Conservation (phyloP, 305 asterid genomes). For the Solanum hybrid region DNA sequence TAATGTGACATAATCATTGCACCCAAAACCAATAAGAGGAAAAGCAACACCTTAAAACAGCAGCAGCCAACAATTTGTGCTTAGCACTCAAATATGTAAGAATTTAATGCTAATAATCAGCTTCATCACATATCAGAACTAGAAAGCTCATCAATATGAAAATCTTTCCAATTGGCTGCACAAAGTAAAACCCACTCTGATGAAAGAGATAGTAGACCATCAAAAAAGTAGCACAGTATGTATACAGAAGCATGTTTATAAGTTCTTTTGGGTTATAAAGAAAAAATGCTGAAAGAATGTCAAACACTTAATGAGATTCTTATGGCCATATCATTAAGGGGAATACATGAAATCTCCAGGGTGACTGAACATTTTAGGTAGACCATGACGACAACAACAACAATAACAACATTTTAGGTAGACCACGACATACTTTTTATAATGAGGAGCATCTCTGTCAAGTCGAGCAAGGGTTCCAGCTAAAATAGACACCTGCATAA, state of each 20-base stretch:
- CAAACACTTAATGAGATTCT: not conserved
- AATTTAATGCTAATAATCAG: not conserved
- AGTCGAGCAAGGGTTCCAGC: constrained; percentile 98
- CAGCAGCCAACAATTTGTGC: not conserved
- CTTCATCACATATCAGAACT: not conserved
- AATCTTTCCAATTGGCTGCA: not conserved
- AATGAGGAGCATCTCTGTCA: constrained; percentile 97
- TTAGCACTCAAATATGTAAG: not conserved
- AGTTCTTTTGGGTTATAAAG: not conserved
- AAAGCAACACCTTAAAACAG: not conserved
- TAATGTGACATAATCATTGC: not conserved
- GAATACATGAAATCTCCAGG: not conserved
- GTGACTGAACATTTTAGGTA: constrained; percentile 7
- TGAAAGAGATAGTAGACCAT: not conserved
- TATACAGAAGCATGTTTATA: not conserved
- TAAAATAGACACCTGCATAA: constrained; percentile 81
- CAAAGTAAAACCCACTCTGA: not conserved
- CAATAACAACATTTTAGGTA: not conserved
- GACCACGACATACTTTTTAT: constrained; percentile 59
- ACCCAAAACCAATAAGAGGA: not conserved
- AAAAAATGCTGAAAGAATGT: not conserved
- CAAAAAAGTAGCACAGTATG: not conserved
- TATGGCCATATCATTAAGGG: not conserved
- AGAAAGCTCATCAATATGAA: not conserved
- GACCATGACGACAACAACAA: constrained; percentile 4